Conservation (phyloP, 2,329 filamentous ascomycete genomes). For the Tolypocladium amazonense region DNA sequence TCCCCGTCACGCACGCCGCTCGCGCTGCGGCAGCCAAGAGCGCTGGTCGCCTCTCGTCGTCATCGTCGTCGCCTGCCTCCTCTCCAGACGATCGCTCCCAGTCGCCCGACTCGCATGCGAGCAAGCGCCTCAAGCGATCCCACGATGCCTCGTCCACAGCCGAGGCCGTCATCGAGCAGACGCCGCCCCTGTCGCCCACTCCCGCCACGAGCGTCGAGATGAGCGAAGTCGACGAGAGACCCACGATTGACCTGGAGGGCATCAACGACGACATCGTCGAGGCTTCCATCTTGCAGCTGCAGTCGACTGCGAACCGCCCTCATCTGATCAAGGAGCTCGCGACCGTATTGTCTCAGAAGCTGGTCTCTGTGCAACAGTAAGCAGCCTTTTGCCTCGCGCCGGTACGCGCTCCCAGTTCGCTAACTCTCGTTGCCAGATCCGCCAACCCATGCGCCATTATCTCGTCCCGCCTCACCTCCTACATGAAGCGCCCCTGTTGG, state of each 20-base stretch:
- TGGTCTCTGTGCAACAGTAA: slow-evolving; percentile 86
- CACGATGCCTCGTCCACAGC: slow-evolving; percentile 43
- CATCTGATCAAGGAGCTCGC: slow-evolving; percentile 93
- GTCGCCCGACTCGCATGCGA: slow-evolving; percentile 27
- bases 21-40: slow-evolving; percentile 39
- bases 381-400: slow-evolving; percentile 25
- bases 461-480: slow-evolving; percentile 80
- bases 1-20: slow-evolving; percentile 57
- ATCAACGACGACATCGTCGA: slow-evolving; percentile 96
- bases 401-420: slow-evolving; percentile 6
- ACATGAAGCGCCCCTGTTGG: slow-evolving; percentile 80
- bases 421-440: slow-evolving; percentile 50
- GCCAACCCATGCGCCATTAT: slow-evolving; percentile 93
- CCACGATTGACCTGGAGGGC: slow-evolving; percentile 54
- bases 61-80: slow-evolving; percentile 16
- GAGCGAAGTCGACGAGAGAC: slow-evolving; percentile 11
- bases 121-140: slow-evolving; percentile 69
- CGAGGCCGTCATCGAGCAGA: slow-evolving; percentile 71
- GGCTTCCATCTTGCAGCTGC: slow-evolving; percentile 76
- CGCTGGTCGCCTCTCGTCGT: slow-evolving; percentile 18
- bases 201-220: slow-evolving; percentile 16
- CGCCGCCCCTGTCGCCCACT: slow-evolving; percentile 43
- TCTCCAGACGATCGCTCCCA: slow-evolving; percentile 17
- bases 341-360: slow-evolving; percentile 61
- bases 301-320: slow-evolving; percentile 82